Conservation (phyloP, 2,329 filamentous ascomycete genomes). For the Ophiocordyceps unilateralis region DNA sequence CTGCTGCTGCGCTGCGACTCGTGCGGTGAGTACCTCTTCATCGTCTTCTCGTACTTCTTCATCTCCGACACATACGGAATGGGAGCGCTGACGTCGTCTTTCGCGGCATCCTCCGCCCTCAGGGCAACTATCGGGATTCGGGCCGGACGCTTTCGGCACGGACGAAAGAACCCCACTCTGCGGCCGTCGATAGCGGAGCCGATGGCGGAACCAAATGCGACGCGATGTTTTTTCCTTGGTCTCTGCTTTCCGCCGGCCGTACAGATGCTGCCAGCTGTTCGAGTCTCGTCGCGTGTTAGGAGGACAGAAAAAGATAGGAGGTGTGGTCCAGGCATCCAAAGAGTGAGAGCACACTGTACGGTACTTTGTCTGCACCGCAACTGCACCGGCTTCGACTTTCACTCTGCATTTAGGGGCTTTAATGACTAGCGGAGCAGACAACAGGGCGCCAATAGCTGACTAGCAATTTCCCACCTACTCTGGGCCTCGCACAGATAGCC, state of each 20-base stretch:
- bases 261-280: not conserved
- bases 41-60: no score
- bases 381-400: not conserved
- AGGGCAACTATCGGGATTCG: not conserved
- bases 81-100: not conserved
- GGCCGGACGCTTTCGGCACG: not conserved
- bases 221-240: not conserved
- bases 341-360: not conserved
- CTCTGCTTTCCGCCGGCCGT: not conserved
- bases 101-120: not conserved
- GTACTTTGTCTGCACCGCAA: not conserved
- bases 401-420: no score
- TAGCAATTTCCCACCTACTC: not conserved
- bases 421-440: not conserved
- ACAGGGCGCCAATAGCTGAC: not conserved
- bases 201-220: not conserved
- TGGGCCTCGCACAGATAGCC: not conserved
- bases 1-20: no score
- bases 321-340: not conserved
- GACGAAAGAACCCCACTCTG: not conserved
- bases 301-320: not conserved
- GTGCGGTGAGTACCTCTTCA: no score
- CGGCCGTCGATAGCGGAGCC: not conserved
- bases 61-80: not conserved
- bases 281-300: no score